Conservation (phyloP, 257 asterid genomes). For the Salvia miltiorrhiza region DNA sequence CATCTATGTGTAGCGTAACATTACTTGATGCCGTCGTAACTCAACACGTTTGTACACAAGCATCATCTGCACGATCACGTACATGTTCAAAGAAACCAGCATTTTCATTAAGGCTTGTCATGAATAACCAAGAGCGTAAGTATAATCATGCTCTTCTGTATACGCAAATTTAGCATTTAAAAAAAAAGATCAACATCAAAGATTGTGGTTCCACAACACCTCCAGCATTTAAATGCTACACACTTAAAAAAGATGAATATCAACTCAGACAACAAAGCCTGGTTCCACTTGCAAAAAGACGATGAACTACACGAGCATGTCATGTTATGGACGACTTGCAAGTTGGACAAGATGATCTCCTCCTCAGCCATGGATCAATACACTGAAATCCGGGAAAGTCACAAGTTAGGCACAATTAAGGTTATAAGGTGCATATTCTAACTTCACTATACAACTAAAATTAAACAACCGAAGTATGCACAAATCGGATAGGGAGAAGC, state of each 20-base stretch:
- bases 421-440: background rate
- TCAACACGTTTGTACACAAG: too few relatives aligned
- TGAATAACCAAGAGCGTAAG: background rate
- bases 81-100: background rate
- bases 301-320: background rate
- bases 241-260: background rate
- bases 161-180: background rate
- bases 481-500: too few relatives aligned
- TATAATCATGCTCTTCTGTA: background rate
- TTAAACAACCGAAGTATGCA: background rate
- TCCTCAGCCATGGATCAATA: conserved; percentile 92
- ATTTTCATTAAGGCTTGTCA: background rate
- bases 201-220: background rate
- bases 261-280: background rate
- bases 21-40: too few relatives aligned
- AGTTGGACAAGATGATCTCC: conserved; percentile 76
- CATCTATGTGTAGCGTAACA: too few relatives aligned
- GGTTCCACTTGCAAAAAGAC: background rate
- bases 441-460: background rate
- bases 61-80: too few relatives aligned
- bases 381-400: conserved; percentile 42
- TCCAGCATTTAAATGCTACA: background rate
- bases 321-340: conserved; percentile 83
- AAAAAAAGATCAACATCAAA: background rate
- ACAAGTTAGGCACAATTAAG: background rate